These are phyloP conservation scores for Cadophora gregata DNA, from an alignment of 2,329 filamentous ascomycete genomes.

Conservation along the genomic window DNA sequence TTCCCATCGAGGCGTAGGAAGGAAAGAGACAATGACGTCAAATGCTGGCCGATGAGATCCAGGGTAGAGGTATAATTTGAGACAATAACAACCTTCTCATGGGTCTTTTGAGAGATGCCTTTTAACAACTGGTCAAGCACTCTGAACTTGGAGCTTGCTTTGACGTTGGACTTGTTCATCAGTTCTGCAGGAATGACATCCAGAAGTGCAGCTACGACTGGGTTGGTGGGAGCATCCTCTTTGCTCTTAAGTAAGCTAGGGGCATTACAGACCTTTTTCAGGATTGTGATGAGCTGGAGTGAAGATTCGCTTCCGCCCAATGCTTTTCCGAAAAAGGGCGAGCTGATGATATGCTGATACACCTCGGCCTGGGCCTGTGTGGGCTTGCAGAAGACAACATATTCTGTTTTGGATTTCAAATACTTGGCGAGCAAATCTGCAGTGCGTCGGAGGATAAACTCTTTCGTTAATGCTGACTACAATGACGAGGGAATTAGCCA, in stretches of 20 bases:
- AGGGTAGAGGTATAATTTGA: constrained; percentile 78
- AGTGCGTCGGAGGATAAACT: constrained; percentile 83
- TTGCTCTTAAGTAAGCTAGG: constrained; percentile 64
- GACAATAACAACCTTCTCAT: constrained; percentile 76
- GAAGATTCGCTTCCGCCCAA: constrained; percentile 67
- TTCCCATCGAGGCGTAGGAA: constrained; percentile 74
- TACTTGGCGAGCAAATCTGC: constrained; percentile 91
- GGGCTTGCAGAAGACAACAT: constrained; percentile 91
- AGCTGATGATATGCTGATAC: constrained; percentile 73
- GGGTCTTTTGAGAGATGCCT: constrained; percentile 62
- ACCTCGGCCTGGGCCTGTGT: constrained; percentile 89
- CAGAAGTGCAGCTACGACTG: constrained; percentile 51
- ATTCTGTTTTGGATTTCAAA: constrained; percentile 93
- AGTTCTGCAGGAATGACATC: constrained; percentile 60
- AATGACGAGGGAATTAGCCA: background rate
- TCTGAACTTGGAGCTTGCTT: constrained; percentile 68
- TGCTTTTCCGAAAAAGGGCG: constrained; percentile 65
- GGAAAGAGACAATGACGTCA: constrained; percentile 63
- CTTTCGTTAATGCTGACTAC: constrained; percentile 79
- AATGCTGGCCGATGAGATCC: constrained; percentile 66
- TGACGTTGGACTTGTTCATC: constrained; percentile 58
- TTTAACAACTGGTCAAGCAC: constrained; percentile 70
- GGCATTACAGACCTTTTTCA: constrained; percentile 79
- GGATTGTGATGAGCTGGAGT: constrained; percentile 71
- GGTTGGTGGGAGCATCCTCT: constrained; percentile 41